Percentiles rank a stretch among this genome's conserved stretches.
These are phyloP conservation scores for Trichoderma sp. DNA, from an alignment of 2,329 filamentous ascomycete species.

Conservation along the genomic window DNA sequence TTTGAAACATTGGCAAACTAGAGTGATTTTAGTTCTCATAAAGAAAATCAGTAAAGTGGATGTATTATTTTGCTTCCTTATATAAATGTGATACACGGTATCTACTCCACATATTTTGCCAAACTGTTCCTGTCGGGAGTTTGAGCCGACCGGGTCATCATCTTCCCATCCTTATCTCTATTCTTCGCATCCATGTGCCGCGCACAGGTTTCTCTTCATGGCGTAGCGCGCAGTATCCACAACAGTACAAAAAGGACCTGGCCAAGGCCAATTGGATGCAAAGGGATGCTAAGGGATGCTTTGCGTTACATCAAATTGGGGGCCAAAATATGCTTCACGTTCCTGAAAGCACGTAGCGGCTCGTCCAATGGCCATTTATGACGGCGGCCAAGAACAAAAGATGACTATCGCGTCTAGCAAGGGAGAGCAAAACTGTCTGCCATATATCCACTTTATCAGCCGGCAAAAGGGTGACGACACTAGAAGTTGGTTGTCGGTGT, in stretches of 20 bases:
- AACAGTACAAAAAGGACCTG: not conserved
- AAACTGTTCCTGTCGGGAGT: not conserved
- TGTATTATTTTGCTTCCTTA: not conserved
- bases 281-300: not conserved
- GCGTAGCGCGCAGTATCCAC: slow-evolving; percentile 5
- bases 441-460: not conserved
- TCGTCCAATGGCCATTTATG: not conserved
- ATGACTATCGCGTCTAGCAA: not conserved
- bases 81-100: not conserved
- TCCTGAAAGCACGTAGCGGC: not conserved
- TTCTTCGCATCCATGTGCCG: not conserved
- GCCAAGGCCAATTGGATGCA: not conserved
- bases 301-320: not conserved
- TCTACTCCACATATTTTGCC: not conserved
- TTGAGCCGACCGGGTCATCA: not conserved
- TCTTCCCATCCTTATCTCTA: not conserved
- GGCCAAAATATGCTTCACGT: not conserved
- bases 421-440: not conserved
- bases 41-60: not conserved
- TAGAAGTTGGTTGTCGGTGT: not conserved
- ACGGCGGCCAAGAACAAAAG: not conserved
- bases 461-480: not conserved
- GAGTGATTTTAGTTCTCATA: not conserved
- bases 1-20: not conserved
- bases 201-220: slow-evolving; percentile 13